Percentiles rank a stretch among this genome's conserved stretches.
phyloP scores from a whole-genome alignment of 2,329 filamentous ascomycete species.

The Penicillium vulpinum region DNA sequence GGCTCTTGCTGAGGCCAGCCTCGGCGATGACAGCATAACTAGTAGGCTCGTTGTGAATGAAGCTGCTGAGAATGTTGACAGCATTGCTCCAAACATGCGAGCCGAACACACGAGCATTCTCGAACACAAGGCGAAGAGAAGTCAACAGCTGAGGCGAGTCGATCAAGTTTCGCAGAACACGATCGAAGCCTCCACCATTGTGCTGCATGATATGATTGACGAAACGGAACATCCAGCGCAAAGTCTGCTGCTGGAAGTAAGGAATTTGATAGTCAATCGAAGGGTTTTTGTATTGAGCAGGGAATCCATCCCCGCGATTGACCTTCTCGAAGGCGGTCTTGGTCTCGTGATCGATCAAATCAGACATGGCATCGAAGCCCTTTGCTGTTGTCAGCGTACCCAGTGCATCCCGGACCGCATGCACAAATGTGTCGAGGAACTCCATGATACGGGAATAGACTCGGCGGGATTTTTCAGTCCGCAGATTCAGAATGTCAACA shows the following conservation, averaged over 20 bases:
- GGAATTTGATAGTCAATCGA: slow-evolving; percentile 91
- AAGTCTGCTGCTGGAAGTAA: slow-evolving; percentile 87
- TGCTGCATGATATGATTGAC: slow-evolving; percentile 92
- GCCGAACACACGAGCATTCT: slow-evolving; percentile 76
- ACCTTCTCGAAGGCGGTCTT: slow-evolving; percentile 66
- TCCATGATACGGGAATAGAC: slow-evolving; percentile 80
- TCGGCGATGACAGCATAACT: slow-evolving; percentile 96
- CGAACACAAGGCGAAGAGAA: slow-evolving; percentile 77
- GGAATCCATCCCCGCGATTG: slow-evolving; percentile 70
- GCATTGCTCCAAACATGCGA: slow-evolving; percentile 95
- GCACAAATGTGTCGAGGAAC: slow-evolving; percentile 86
- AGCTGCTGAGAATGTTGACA: slow-evolving; percentile 87
- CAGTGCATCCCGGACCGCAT: slow-evolving; percentile 81
- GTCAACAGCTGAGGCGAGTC: slow-evolving; percentile 83
- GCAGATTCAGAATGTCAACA: slow-evolving; percentile 81
- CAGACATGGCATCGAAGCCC: slow-evolving; percentile 87
- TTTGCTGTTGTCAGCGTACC: slow-evolving; percentile 76
- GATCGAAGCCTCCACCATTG: slow-evolving; percentile 80
- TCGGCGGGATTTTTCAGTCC: slow-evolving; percentile 77
- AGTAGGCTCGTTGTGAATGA: slow-evolving; percentile 98
- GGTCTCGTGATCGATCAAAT: slow-evolving; percentile 78
- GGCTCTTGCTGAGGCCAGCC: slow-evolving; percentile 81
- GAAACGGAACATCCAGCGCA: slow-evolving; percentile 94
- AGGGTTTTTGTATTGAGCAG: slow-evolving; percentile 70
- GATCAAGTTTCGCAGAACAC: slow-evolving; percentile 86